phyloP scores from a whole-genome alignment of 768 basidiomycete species.

The Infundibulicybe gibba region DNA sequence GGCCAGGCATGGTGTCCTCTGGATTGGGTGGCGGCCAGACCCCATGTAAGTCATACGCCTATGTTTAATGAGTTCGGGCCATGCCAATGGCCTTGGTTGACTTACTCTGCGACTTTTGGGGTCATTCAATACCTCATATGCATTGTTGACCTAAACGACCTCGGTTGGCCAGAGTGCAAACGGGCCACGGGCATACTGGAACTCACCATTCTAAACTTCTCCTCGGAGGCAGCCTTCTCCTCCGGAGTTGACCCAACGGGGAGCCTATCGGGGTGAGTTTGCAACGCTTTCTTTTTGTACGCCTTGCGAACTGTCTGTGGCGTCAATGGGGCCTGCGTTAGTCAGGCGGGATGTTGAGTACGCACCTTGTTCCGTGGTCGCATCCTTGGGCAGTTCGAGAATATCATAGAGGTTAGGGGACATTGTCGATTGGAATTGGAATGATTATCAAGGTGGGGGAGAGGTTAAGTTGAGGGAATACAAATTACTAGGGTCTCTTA shows the following conservation, averaged over 20 bases:
- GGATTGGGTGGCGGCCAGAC: slow-evolving; percentile 67
- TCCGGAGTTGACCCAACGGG: slow-evolving; percentile 49
- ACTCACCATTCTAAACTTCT: slow-evolving; percentile 41
- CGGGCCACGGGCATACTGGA: background rate
- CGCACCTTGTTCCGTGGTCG: slow-evolving; percentile 63
- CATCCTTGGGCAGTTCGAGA: slow-evolving; percentile 50
- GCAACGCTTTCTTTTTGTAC: slow-evolving; percentile 68
- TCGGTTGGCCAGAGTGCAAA: slow-evolving; percentile 6
- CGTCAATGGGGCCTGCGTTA: background rate
- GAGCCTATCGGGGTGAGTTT: slow-evolving; percentile 76
- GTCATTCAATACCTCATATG: slow-evolving; percentile 73
- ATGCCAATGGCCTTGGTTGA: background rate
- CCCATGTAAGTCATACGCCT: slow-evolving; percentile 71
- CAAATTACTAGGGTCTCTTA: background rate
- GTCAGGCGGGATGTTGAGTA: slow-evolving; percentile 6
- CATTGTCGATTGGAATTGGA: slow-evolving; percentile 29
- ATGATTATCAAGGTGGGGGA: slow-evolving; percentile 1
- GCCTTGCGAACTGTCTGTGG: slow-evolving; percentile 61
- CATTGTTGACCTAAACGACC: slow-evolving; percentile 58
- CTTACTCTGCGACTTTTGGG: slow-evolving; percentile 52
- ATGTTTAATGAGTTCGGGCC: slow-evolving; percentile 3
- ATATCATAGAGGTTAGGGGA: slow-evolving; percentile 61
- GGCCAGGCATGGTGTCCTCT: slow-evolving; percentile 11
- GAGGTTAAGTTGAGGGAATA: background rate
- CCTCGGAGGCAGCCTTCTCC: slow-evolving; percentile 60